Conservation (phyloP, 139 green algal genomes). For the Tetradesmus obliquus region DNA sequence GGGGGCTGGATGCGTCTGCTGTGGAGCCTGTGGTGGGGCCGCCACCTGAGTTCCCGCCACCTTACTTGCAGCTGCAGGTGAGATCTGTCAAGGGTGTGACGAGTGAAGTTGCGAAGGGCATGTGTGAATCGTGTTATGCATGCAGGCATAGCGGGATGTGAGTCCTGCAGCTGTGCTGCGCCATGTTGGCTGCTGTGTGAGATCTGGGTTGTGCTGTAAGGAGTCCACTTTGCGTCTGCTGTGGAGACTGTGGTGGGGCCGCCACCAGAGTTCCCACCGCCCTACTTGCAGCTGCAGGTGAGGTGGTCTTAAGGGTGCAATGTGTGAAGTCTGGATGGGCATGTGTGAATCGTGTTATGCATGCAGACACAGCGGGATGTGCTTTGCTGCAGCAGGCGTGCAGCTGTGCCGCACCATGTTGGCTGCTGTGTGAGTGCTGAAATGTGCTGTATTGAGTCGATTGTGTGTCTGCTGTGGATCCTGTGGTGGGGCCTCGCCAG, state of each 20-base stretch:
- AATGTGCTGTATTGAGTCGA: no score
- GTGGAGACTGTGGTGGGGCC: slow-evolving; percentile 45
- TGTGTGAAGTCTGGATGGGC: neutral
- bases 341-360: neutral
- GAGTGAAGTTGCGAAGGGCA: neutral
- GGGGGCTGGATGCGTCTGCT: slow-evolving; percentile 21
- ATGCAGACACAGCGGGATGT: no score
- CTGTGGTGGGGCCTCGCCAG: slow-evolving; percentile 57
- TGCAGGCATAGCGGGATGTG: neutral
- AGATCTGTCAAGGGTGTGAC: no score
- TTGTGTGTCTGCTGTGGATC: slow-evolving; percentile 15
- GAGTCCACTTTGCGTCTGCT: neutral
- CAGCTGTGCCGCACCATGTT: no score
- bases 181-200: neutral
- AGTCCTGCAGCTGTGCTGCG: no score
- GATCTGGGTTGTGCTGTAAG: no score
- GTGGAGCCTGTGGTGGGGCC: slow-evolving; percentile 46
- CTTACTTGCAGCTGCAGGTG: slow-evolving; percentile 61
- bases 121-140: neutral
- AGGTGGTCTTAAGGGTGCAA: neutral
- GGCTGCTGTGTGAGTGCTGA: slow-evolving; percentile 16
- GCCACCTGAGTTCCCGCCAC: slow-evolving; percentile 81
- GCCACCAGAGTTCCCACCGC: slow-evolving; percentile 79
- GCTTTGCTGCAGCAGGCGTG: no score
- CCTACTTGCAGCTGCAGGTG: slow-evolving; percentile 60